Conservation (phyloP, 2,329 filamentous ascomycete genomes). For the Colletotrichum navitas region DNA sequence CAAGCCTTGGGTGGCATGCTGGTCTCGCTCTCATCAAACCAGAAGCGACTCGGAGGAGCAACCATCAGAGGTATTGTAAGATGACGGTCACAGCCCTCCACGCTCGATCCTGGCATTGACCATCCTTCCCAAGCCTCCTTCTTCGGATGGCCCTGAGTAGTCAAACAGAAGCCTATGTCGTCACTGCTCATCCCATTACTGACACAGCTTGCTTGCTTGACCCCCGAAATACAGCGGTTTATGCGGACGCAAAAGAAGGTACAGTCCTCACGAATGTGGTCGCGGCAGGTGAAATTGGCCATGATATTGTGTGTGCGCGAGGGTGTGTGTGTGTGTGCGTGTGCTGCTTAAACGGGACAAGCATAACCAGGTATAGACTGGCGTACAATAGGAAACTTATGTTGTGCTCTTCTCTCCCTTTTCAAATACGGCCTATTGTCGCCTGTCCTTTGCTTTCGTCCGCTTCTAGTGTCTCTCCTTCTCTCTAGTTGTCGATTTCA, state of each 20-base stretch:
- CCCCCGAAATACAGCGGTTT: conserved; percentile 9
- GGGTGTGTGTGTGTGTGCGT: background rate
- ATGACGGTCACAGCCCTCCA: conserved; percentile 36
- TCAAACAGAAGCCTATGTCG: conserved; percentile 15
- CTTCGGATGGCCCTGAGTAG: conserved; percentile 9
- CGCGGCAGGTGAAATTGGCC: conserved; percentile 8
- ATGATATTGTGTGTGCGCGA: conserved; percentile 1
- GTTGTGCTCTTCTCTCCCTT: background rate
- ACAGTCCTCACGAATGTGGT: background rate
- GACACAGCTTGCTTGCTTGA: background rate
- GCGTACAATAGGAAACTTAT: background rate
- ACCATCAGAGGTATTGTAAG: conserved; percentile 16
- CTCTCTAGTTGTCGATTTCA: background rate
- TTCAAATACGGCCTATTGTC: conserved; percentile 8
- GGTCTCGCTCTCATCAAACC: conserved; percentile 34
- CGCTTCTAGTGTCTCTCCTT: background rate
- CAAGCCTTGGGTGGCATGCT: conserved; percentile 36
- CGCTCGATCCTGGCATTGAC: conserved; percentile 34
- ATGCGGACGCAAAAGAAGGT: conserved; percentile 26
- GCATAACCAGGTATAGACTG: background rate
- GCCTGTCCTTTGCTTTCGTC: background rate
- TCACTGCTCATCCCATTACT: conserved; percentile 30
- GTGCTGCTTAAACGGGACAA: background rate
- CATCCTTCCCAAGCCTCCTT: background rate
- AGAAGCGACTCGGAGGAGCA: conserved; percentile 12